Evolutionary conservation across 163 green algal genomes (phyloP), one percentile per base, ranked within the genome.

Genomic region (Coccomyxa subellipsoidea): DNA sequence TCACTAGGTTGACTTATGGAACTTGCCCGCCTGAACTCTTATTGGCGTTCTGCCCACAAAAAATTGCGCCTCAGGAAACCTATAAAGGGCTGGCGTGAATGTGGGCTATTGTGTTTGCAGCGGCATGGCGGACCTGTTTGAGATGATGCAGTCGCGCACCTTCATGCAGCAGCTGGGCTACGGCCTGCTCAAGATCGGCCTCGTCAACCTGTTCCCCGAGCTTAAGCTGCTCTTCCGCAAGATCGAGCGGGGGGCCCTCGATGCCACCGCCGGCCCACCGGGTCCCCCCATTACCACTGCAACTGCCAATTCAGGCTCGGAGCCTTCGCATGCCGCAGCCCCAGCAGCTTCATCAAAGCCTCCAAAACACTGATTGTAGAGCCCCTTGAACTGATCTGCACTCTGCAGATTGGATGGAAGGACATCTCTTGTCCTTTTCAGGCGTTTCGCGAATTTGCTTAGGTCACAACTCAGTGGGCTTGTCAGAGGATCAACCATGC

Each of bases 141-240:
- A 92, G 37, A 88, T 97, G 83, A 47, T 96, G 36, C 90, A 95
- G 85, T 90, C 82, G 21, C 81, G 66, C 29, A 94, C 91, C 2
- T 90, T 95, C n/a, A 84, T 93, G 78, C 78, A 90, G 76, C 90
- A 97, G 82, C 72, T 97, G 27, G 91, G 87, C 2, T 94, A 96
- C 84, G 83, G 84, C 25, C 31, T 93, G 7, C 72, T 96, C 69
- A 83, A 92, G 47, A 89, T 92, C 0, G 34, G 88, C 27, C 25
- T 95, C 32, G 69, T 92, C 0, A 88, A 92, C 38, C 77, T 95
- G 69, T 94, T 94, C 31, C 92, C 94, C 1, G 92, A 96, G 87
- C 83, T 96, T 32, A 80, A 88, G 72, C 77, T 73, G 0, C 38
- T 89, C 29, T 88, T 94, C 83, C 39, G 35, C 34, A 84, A 87